Base-by-base conservation (phyloP, 768 basidiomycete genomes). In the Suillus subluteus region DNA sequence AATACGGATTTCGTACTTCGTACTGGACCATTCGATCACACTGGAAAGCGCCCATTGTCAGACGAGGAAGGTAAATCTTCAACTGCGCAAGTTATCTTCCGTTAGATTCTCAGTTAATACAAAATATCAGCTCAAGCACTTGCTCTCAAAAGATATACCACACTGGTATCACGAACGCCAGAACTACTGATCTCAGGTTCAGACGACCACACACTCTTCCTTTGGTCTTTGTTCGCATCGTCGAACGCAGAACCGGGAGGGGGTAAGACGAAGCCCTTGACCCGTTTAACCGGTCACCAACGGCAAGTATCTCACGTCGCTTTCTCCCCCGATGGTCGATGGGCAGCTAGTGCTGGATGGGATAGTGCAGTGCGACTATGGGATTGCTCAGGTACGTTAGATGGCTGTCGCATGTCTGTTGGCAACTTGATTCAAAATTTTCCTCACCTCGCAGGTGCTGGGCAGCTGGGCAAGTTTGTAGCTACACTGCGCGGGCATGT, bases 191-290 rank as follows among this genome's bases (percentile, higher is more conserved):
- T 98, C 76, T 95, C 96, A 6, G 96, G 96, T 26, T 98, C 96
- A 4, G 96, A 99, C 76, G 97, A 99, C 76, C 97, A 98, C 77
- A 99, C 97, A 0, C 88, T 98, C 61, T 98, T 96, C 86, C 86
- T 99, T 15, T 98, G 96, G 97, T 91, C 94, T 40, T 82, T 90
- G 50, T 92, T 95, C 82, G 83, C 88, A 23, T 81, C 83, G 37
- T 71, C 81, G 55, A 69, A 72, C 40, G 63, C 76, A 11, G 73
- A 54, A 44, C 40, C 18, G 8, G 77, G 77, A 56, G 78, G 79
- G 23, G 82, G 84, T 12, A 87, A 86, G 73, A 83, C 85, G 44
- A 93, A 92, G 71, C 91, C 92, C 5, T 66, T 90, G 21, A 86
- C 93, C 9, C 85, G 97, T 18, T 81, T 98, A 21, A 96, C 94